Conservation (phyloP, 257 asterid genomes). For the Gentiana macrophylla region DNA sequence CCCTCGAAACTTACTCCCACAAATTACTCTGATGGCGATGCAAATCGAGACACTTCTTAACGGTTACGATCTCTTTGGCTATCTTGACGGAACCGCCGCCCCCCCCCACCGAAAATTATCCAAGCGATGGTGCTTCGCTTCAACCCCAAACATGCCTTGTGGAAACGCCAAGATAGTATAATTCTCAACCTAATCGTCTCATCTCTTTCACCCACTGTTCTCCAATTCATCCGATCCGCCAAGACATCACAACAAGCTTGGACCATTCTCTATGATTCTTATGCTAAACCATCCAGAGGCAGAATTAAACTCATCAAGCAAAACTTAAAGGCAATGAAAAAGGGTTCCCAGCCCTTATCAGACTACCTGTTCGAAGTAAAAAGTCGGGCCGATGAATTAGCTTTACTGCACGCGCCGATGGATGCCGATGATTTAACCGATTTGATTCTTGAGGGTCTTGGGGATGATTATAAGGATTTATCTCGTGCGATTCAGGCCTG, state of each 20-base stretch:
- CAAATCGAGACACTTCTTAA: too few relatives aligned
- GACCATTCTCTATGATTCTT: background rate
- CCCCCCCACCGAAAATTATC: background rate
- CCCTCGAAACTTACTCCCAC: too few relatives aligned
- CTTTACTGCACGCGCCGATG: background rate
- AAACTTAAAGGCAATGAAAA: background rate
- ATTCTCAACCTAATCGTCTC: background rate
- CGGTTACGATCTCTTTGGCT: too few relatives aligned
- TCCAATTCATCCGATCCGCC: background rate
- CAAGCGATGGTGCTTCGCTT: background rate
- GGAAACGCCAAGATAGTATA: background rate
- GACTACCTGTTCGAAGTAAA: background rate
- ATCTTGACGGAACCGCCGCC: background rate
- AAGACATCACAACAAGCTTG: background rate
- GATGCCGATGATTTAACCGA: constrained; percentile 2
- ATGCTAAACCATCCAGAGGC: background rate
- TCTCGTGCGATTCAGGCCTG: background rate
- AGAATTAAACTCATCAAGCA: background rate
- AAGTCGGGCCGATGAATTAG: background rate
- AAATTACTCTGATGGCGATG: too few relatives aligned
- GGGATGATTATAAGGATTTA: background rate
- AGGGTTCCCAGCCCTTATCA: background rate
- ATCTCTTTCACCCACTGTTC: background rate
- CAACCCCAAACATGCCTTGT: background rate
- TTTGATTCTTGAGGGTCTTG: background rate